Evolutionary conservation across 176 grass and related monocot species (phyloP).

Genomic region (Carex myosuroides): DNA sequence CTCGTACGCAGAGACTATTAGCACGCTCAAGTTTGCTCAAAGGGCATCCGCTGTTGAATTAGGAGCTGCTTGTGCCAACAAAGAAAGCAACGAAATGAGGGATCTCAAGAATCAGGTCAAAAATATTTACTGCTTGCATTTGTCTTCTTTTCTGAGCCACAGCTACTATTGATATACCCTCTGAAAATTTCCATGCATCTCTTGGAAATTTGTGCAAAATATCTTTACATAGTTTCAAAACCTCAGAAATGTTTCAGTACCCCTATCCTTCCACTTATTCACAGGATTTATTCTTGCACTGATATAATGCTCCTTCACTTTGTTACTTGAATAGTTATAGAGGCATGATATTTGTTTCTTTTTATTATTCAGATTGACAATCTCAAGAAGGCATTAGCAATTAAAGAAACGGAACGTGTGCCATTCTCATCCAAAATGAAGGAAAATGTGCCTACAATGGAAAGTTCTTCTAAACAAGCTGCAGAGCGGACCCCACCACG

Average conservation of each 20-base stretch:
- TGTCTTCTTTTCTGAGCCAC: background rate
- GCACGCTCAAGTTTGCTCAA: slow-evolving; percentile 89
- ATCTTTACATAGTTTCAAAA: background rate
- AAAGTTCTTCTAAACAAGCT: slow-evolving; percentile 38
- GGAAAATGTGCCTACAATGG: slow-evolving; percentile 33
- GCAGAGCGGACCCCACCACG: slow-evolving; percentile 43
- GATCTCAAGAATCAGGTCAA: slow-evolving; percentile 83
- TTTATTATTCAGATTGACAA: slow-evolving; percentile 49
- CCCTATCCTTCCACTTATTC: background rate
- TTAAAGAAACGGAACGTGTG: slow-evolving; percentile 42
- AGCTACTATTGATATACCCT: background rate
- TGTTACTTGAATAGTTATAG: background rate
- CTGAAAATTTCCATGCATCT: background rate
- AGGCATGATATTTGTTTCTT: background rate
- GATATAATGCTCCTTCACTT: background rate
- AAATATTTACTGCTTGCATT: background rate
- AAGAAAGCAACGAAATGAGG: slow-evolving; percentile 79
- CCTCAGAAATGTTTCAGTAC: background rate
- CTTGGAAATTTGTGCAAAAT: background rate
- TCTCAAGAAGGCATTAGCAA: slow-evolving; percentile 70
- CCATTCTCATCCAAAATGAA: slow-evolving; percentile 44
- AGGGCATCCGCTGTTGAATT: slow-evolving; percentile 80
- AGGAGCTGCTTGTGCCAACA: slow-evolving; percentile 59
- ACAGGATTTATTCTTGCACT: background rate
- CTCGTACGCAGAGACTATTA: slow-evolving; percentile 67